Conservation (phyloP, 108 stramenopile genomes). For the Pelagomonas calceolata region DNA sequence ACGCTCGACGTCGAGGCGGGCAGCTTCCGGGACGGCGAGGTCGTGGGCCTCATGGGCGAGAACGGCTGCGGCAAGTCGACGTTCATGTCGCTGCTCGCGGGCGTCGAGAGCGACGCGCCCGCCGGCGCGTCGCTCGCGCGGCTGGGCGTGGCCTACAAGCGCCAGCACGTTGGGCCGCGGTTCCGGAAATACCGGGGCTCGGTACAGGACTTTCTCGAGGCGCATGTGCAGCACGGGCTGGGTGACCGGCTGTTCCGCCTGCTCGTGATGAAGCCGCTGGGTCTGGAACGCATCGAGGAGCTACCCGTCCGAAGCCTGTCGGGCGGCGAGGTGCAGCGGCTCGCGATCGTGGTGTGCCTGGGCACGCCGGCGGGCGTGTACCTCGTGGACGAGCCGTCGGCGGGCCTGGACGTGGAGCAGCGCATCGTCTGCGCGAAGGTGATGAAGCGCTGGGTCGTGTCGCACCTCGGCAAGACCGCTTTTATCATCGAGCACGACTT, state of each 20-base stretch:
- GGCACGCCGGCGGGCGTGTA: constrained; percentile 95
- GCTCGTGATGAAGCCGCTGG: constrained; percentile 92
- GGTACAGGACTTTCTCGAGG: constrained; percentile 88
- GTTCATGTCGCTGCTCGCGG: constrained; percentile 89
- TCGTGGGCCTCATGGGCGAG: constrained; percentile 92
- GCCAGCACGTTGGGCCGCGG: constrained; percentile 92
- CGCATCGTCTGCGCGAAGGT: constrained; percentile 96
- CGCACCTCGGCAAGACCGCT: constrained; percentile 90
- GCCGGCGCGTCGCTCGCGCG: constrained; percentile 37
- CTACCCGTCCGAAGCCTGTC: constrained; percentile 94
- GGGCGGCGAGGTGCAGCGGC: constrained; percentile 95
- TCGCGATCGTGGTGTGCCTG: constrained; percentile 84
- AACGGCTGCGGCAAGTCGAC: constrained; percentile 92
- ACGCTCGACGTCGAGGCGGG: constrained; percentile 87
- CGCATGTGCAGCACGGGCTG: constrained; percentile 60
- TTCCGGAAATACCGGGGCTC: constrained; percentile 75
- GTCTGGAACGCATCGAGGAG: constrained; percentile 85
- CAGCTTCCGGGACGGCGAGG: constrained; percentile 89
- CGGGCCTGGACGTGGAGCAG: constrained; percentile 96
- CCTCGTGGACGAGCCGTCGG: constrained; percentile 97
- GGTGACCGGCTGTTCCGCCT: constrained; percentile 58
- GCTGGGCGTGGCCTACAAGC: constrained; percentile 94
- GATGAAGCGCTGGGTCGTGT: constrained; percentile 95
- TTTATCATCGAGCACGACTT: constrained; percentile 99
- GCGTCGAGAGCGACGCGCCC: constrained; percentile 75